Conservation (phyloP, 2,329 filamentous ascomycete species). For the Colletotrichum incanum region DNA sequence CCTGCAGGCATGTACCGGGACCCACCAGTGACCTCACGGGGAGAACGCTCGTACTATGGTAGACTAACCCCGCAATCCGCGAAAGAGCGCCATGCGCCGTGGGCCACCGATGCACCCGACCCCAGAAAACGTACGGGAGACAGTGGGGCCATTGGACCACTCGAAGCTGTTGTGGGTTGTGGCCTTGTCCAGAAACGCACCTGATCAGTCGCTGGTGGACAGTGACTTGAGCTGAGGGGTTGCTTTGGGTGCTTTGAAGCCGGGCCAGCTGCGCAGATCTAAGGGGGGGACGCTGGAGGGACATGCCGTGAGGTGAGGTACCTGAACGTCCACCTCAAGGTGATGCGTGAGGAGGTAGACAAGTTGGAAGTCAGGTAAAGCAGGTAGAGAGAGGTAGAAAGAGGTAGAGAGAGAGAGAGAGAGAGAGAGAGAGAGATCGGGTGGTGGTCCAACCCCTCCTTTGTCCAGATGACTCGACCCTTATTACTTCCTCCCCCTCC, state of each 20-base stretch:
- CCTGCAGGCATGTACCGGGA: slow-evolving; percentile 39
- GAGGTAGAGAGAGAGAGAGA: slow-evolving; percentile 5
- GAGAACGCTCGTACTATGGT: slow-evolving; percentile 25
- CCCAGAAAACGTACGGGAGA: slow-evolving; percentile 47
- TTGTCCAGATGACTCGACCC: slow-evolving; percentile 41
- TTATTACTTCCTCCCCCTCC: slow-evolving; percentile 46
- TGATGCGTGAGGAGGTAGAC: slow-evolving; percentile 19
- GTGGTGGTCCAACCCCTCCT: slow-evolving; percentile 44
- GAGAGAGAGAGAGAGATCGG: slow-evolving; percentile 28
- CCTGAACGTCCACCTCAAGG: slow-evolving; percentile 10
- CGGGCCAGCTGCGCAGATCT: slow-evolving; percentile 28
- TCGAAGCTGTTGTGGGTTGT: slow-evolving; percentile 43
- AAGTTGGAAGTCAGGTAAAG: slow-evolving; percentile 10
- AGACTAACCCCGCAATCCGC: slow-evolving; percentile 49
- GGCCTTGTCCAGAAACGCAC: slow-evolving; percentile 42
- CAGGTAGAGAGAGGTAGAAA: slow-evolving; percentile 1
- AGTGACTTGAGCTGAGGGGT: slow-evolving; percentile 32
- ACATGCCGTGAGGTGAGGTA: slow-evolving; percentile 19
- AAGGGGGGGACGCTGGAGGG: slow-evolving; percentile 3
- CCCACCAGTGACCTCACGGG: slow-evolving; percentile 43
- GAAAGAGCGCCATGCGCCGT: slow-evolving; percentile 36
- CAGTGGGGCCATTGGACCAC: slow-evolving; percentile 42
- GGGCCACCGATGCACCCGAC: slow-evolving; percentile 47
- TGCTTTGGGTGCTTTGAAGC: slow-evolving; percentile 14
- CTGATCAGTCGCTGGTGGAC: slow-evolving; percentile 36